These are phyloP conservation scores for Alternaria panax DNA, from an alignment of 2,329 filamentous ascomycete genomes.

Conservation along the genomic window DNA sequence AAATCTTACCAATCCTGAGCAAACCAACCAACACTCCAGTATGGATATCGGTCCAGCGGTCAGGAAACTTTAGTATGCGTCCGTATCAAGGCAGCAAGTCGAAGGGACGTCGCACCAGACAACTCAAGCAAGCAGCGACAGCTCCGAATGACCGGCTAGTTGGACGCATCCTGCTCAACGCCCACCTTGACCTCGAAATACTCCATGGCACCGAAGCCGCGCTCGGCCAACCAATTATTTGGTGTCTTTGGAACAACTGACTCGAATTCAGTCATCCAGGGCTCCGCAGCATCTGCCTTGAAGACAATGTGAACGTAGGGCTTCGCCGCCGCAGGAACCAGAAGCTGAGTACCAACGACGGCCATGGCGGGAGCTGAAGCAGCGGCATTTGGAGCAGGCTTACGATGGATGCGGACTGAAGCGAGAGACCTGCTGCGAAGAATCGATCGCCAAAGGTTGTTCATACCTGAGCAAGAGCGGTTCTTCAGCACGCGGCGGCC, in stretches of 20 bases:
- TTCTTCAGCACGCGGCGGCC: conserved; percentile 32
- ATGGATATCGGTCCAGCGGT: background rate
- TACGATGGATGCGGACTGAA: conserved; percentile 30
- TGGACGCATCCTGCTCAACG: conserved; percentile 6
- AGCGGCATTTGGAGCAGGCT: conserved; percentile 1
- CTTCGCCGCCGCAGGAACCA: background rate
- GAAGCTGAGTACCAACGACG: background rate
- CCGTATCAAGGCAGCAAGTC: background rate
- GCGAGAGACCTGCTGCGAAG: conserved; percentile 32
- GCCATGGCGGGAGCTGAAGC: background rate
- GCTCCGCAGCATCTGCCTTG: conserved; percentile 24
- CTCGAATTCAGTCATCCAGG: conserved; percentile 32
- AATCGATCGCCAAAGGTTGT: conserved; percentile 31
- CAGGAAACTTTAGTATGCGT: background rate
- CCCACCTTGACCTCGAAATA: conserved; percentile 40
- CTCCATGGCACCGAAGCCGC: conserved; percentile 38
- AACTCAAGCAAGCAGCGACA: background rate
- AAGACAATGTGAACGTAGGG: conserved; percentile 40
- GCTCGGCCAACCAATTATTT: conserved; percentile 24
- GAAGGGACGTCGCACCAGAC: background rate
- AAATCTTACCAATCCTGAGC: background rate
- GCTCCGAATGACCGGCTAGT: background rate
- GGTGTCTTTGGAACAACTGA: conserved; percentile 15
- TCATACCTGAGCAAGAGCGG: conserved; percentile 32
- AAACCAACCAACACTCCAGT: background rate